Conservation (phyloP, 2,329 filamentous ascomycete genomes). For the Clarireedia paspali region DNA sequence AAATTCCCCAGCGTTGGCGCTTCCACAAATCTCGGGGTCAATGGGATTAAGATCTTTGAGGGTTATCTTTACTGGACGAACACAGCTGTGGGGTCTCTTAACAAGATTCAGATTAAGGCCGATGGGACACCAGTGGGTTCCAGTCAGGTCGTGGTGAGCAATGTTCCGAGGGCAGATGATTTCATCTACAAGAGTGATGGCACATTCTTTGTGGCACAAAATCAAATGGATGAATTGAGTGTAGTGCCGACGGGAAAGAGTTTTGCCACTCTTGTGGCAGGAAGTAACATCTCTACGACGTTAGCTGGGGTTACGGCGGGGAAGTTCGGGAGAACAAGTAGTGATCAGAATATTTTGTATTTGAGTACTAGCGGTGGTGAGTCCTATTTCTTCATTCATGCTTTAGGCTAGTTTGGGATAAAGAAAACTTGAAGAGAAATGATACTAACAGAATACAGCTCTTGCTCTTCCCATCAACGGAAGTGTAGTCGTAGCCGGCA, state of each 20-base stretch:
- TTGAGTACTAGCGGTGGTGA: conserved; percentile 16
- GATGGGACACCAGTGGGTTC: conserved; percentile 12
- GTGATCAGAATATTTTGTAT: conserved; percentile 12
- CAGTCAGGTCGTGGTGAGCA: conserved; percentile 7
- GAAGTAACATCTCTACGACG: conserved; percentile 7
- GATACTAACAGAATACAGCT: not conserved
- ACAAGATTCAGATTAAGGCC: conserved; percentile 15
- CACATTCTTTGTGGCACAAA: conserved; percentile 10
- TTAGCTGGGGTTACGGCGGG: conserved; percentile 15
- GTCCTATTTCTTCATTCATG: not conserved
- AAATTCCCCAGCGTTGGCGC: conserved; percentile 4
- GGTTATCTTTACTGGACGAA: conserved; percentile 26
- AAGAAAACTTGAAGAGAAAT: not conserved
- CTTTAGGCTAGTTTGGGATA: too few species aligned
- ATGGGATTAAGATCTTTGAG: conserved; percentile 24
- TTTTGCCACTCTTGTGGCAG: conserved; percentile 7
- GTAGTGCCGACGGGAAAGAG: not conserved
- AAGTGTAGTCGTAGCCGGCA: not conserved
- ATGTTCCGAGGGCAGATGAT: conserved; percentile 12
- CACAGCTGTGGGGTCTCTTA: conserved; percentile 17
- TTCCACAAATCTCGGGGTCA: conserved; percentile 16
- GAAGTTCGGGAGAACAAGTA: conserved; percentile 12
- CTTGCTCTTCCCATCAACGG: conserved; percentile 2
- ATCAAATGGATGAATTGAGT: conserved; percentile 11
- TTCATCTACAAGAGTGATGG: conserved; percentile 14